Evolutionary conservation across 441 rosid genomes (phyloP), one percentile per base, ranked within the genome.

Genomic region (Croton laevigatus): DNA sequence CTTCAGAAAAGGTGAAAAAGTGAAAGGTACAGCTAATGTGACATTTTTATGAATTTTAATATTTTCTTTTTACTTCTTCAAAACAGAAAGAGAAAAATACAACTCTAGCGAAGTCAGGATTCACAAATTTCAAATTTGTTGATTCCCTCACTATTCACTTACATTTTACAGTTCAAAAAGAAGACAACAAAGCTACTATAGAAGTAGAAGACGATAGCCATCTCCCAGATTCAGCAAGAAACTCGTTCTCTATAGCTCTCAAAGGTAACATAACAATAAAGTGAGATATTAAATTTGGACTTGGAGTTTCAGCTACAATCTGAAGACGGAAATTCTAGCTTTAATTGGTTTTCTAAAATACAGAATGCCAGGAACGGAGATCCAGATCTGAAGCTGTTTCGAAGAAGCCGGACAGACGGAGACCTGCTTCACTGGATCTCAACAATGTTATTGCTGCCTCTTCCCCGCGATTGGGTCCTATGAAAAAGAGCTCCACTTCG

Each of bases 341-440:
- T 66, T 23, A 16, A 45, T 22, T 48, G 48, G 5, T 58, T 20
- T 59, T 71, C 46, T 23, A 37, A 46, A 66, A 23, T 65, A 52
- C 69, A 95, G 99, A 95, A 76, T 85, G 95, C 65, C 94, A 90
- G 81, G 97, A 89, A 64, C 71, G 94, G 80, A 89, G 87, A 82
- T 79, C 91, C 36, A 85, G 94, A 91, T 82, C 89, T 78, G 97
- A 93, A 72, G 90, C 86, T 19, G 44, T 81, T 60, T 69, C 73
- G 22, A 87, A 83, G 79, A 92, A 85, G 84, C 68, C 74, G 37
- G 97, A 92, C 66, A 79, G 86, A 65, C 80, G 86, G 75, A 83
- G 94, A 71, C 88, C 89, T 69, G 89, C 92, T 73, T 93, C 98
- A 0, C 51, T 91, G 67, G 99, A 95, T 87, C 81, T 91, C 32